Evolutionary conservation across 2,329 filamentous ascomycete genomes (phyloP), one percentile per base, ranked within the genome.

Genomic region (Endoconidiophora laricicola): DNA sequence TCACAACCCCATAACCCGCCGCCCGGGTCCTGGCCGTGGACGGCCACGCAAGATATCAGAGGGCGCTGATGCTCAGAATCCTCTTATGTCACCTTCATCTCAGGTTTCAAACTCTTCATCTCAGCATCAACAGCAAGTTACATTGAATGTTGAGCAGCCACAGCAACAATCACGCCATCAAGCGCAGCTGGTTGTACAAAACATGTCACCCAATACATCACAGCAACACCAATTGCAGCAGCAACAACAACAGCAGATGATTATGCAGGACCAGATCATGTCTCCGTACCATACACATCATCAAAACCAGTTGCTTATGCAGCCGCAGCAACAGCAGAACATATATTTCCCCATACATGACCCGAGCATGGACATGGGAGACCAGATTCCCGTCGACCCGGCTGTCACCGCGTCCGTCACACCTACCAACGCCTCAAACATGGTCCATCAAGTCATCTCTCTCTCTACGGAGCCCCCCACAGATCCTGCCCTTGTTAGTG

Each of bases 1-100:
- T 0, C 48, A 65, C 55, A 77, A 78, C 52, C 75, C 75, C 46
- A 77, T 78, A 56, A 78, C 73, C n/a, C 67, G 74, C 14, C 68
- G 75, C 23, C 74, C 75, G 3, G 75, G 75, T 0, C 74, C 74
- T 3, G 74, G 74, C 10, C 68, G 74, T 42, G 72, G 73, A 2
- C 66, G 74, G 5, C 26, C 26, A 33, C 71, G 72, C 0, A 65
- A 68, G 48, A 78, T 76, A 58, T 61, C 63, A 39, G 61, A 62
- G n/a, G 55, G 57, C 38, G 56, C 49, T 37, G 54, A 54, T 20
- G 53, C 37, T 10, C 49, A 49, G 24, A 37, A 54, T n/a, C 42
- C 45, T 20, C 50, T 48, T 41, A 46, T 9, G 26, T 10, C 26
- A 33, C 26, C 6, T 10, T 33, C 48, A 14, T 44, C 48, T 22